These are phyloP conservation scores for Nitzschia sp. DNA, from an alignment of 108 stramenopile species.

Conservation along the genomic window DNA sequence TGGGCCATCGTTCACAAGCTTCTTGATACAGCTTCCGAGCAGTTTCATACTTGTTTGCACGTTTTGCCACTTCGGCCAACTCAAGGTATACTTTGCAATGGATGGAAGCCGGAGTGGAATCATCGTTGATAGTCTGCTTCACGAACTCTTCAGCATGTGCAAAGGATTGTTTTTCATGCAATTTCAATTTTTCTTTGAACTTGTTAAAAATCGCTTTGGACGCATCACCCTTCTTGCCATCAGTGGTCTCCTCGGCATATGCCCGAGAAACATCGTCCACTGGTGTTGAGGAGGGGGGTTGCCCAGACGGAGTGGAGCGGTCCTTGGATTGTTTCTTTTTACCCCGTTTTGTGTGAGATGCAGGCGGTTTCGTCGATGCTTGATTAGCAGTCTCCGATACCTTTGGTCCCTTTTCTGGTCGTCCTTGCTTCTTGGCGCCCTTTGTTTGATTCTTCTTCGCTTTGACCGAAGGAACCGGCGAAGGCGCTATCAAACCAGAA, in stretches of 20 bases:
- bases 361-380: conserved; percentile 3
- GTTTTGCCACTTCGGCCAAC: conserved; percentile 79
- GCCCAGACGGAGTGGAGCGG: conserved; percentile 1
- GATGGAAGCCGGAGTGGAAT: conserved; percentile 47
- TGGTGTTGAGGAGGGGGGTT: neutral
- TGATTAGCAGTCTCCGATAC: conserved; percentile 4
- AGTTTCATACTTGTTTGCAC: conserved; percentile 66
- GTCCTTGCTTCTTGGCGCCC: neutral
- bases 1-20: conserved; percentile 85
- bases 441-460: conserved; percentile 20
- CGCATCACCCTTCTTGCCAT: conserved; percentile 48
- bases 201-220: conserved; percentile 61
- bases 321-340: conserved; percentile 24
- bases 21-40: conserved; percentile 78
- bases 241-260: conserved; percentile 33
- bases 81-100: conserved; percentile 84
- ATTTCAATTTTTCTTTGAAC: conserved; percentile 62
- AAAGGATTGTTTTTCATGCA: conserved; percentile 53
- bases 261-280: conserved; percentile 4
- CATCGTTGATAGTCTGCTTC: conserved; percentile 36
- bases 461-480: neutral
- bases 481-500: conserved; percentile 5
- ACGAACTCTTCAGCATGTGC: conserved; percentile 62
- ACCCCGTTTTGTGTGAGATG: conserved; percentile 13
- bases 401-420: neutral